Base-by-base conservation (phyloP, 2,329 filamentous ascomycete genomes). In the Aspergillus sp. region DNA sequence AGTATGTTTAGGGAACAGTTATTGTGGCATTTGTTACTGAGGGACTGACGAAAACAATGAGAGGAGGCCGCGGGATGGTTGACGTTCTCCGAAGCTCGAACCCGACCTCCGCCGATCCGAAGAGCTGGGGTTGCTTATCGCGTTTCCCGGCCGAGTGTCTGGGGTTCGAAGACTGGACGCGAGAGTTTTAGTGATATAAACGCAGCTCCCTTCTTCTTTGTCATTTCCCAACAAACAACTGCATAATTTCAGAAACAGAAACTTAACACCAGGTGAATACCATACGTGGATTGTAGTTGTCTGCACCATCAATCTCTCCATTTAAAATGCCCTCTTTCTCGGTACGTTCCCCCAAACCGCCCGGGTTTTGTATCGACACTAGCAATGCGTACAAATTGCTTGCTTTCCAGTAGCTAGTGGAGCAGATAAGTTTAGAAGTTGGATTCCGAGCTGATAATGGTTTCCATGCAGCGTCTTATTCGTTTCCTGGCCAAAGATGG, bases 401-500 rank as follows among this genome's bases (percentile, higher is more conserved):
- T 11, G 26, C 26, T 30, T 30, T 30, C 26, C 9, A 30, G 26
- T 30, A 30, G 26, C 26, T 9, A 30, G 8, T 4, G 26, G 26
- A 30, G 26, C 26, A 9, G 26, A 1, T 4, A 30, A 30, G 2
- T 11, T 30, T 30, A 30, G 9, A 30, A 8, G 1, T 30, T 30
- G 26, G 3, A 11, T 30, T 30, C 8, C 26, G 8, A 30, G 26
- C 26, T 30, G 26, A 30, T 30, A 30, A 30, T 9, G 26, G 11
- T 30, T 22, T 15, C 18, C 6, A 7, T 51, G 34, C 66, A 90
- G 85, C 85, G 87, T 66, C 85, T 92, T 39, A 78, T 92, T 64
- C 86, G 89, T 53, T 92, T 91, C 75, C 81, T 90, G 8, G 85
- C 88, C 66, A 85, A 82, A 65, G 86, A 91, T 67, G 88, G 88